Evolutionary conservation across 306 rosid species (phyloP).

Genomic region (Gynostemma pentaphyllum): DNA sequence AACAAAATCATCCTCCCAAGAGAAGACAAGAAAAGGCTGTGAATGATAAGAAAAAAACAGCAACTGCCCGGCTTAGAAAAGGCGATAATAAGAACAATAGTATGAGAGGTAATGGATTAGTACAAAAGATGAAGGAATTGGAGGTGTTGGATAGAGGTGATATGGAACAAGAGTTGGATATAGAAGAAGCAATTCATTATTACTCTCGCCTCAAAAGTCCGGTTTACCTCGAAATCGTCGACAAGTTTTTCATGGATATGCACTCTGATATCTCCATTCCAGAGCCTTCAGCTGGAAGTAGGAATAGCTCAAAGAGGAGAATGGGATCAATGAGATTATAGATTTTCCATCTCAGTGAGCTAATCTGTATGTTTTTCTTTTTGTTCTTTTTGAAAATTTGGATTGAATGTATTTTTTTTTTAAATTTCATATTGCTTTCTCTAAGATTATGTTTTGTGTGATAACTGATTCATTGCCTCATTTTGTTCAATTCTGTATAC

Average conservation of each 20-base stretch:
- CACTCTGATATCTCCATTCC: constrained; percentile 46
- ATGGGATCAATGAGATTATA: constrained; percentile 31
- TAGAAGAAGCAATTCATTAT: constrained; percentile 91
- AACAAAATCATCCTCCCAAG: constrained; percentile 27
- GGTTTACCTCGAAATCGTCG: constrained; percentile 66
- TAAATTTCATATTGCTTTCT: constrained; percentile 13
- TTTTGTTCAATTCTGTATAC: constrained; percentile 1
- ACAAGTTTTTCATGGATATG: constrained; percentile 70
- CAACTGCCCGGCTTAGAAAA: constrained; percentile 21
- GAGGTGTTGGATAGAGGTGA: constrained; percentile 65
- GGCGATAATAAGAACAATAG: constrained; percentile 24
- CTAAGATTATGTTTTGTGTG: constrained; percentile 15
- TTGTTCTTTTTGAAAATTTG: constrained; percentile 9
- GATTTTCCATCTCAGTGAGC: constrained; percentile 20
- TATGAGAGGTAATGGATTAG: constrained; percentile 24
- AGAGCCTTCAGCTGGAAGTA: constrained; percentile 22
- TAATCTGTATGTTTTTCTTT: background rate
- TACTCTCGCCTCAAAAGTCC: constrained; percentile 83
- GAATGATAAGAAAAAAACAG: constrained; percentile 32
- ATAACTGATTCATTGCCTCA: constrained; percentile 2
- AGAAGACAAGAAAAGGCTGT: constrained; percentile 18
- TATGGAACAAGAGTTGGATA: constrained; percentile 69
- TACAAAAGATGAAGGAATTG: constrained; percentile 65
- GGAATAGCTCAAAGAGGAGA: constrained; percentile 35
- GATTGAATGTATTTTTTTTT: constrained; percentile 18